These are phyloP conservation scores for Eucalyptus globulus DNA, from an alignment of 345 rosid genomes.

Conservation along the genomic window DNA sequence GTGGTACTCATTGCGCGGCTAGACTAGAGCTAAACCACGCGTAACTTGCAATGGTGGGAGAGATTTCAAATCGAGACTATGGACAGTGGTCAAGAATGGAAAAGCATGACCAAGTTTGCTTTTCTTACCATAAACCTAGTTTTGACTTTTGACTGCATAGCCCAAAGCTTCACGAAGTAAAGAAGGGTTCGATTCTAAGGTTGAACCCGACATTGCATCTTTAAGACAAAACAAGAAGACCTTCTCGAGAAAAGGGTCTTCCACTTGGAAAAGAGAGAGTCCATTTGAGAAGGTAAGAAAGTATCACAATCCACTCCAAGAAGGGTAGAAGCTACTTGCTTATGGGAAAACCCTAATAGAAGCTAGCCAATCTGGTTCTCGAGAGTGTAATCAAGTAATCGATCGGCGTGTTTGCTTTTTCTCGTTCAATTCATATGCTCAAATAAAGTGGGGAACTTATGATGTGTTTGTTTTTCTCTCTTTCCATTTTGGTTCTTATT, in stretches of 20 bases:
- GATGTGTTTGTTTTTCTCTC: too few relatives aligned
- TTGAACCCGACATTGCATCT: not conserved
- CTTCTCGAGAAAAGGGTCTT: not conserved
- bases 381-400: not conserved
- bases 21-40: not conserved
- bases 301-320: not conserved
- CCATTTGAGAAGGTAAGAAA: not conserved
- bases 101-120: not conserved
- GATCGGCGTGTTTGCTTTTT: not conserved
- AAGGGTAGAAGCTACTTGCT: not conserved
- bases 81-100: not conserved
- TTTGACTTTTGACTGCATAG: not conserved
- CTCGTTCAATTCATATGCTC: too few relatives aligned
- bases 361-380: not conserved
- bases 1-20: not conserved
- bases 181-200: not conserved
- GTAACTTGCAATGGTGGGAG: not conserved
- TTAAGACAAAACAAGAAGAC: not conserved
- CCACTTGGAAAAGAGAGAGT: not conserved
- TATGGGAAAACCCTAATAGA: not conserved
- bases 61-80: not conserved
- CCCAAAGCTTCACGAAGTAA: not conserved
- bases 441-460: too few relatives aligned
- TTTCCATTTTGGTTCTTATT: too few relatives aligned
- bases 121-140: not conserved